Percentiles rank a stretch among this genome's conserved stretches.
These are phyloP conservation scores for Raffaelea albimanens DNA, from an alignment of 2,329 filamentous ascomycete species.

Conservation along the genomic window DNA sequence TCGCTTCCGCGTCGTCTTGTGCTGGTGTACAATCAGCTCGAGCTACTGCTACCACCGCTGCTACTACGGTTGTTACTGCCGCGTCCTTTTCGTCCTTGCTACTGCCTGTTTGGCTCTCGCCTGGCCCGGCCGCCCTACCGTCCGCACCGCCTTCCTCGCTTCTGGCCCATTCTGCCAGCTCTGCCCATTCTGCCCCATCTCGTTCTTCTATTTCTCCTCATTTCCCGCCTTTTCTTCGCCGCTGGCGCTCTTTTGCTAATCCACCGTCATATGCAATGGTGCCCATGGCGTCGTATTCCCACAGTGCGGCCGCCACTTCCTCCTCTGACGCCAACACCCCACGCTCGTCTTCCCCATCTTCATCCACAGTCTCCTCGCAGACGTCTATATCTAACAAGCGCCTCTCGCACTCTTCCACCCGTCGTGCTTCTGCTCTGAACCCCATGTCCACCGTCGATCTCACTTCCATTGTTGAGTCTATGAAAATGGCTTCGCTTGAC, in stretches of 20 bases:
- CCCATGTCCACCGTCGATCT: slow-evolving; percentile 49
- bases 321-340: slow-evolving; percentile 40
- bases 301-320: slow-evolving; percentile 31
- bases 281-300: slow-evolving; percentile 35
- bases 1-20: neutral
- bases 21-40: neutral
- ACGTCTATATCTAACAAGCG: slow-evolving; percentile 42
- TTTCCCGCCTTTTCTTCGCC: neutral
- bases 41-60: slow-evolving; percentile 1
- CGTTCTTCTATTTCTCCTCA: slow-evolving; percentile 2
- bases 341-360: slow-evolving; percentile 42
- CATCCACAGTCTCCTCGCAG: slow-evolving; percentile 37
- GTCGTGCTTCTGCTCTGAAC: slow-evolving; percentile 42
- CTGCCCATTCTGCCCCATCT: neutral
- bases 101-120: neutral
- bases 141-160: slow-evolving; percentile 1
- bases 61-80: too few species aligned
- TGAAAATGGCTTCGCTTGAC: slow-evolving; percentile 52
- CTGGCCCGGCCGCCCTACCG: too few species aligned
- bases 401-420: slow-evolving; percentile 37
- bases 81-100: neutral
- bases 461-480: slow-evolving; percentile 45
- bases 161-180: neutral
- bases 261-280: slow-evolving; percentile 15
- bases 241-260: too few species aligned